Percentiles rank a stretch among this genome's conserved stretches.
Evolutionary conservation across 2,329 filamentous ascomycete genomes (phyloP).

Genomic region (Plectosphaerella cucumerina): DNA sequence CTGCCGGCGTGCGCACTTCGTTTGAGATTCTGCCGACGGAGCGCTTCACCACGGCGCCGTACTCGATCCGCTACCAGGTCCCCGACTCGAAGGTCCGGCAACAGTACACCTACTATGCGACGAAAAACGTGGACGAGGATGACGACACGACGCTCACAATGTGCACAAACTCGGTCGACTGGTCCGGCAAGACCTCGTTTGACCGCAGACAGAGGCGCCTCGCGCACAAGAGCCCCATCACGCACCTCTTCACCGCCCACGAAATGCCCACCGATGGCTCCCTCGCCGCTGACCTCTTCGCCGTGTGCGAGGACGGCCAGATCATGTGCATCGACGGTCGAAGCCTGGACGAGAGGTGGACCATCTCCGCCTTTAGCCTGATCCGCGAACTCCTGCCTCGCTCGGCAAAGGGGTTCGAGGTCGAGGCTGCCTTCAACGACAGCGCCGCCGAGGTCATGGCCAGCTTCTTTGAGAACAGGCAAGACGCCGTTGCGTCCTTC

Average conservation of each 20-base stretch:
- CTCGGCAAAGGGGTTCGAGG: conserved; percentile 29
- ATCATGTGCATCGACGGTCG: conserved; percentile 58
- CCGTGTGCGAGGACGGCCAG: conserved; percentile 57
- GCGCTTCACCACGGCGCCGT: conserved; percentile 57
- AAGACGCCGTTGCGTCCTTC: conserved; percentile 48
- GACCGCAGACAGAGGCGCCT: conserved; percentile 14
- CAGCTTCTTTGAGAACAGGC: conserved; percentile 51
- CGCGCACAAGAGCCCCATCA: conserved; percentile 29
- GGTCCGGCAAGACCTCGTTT: conserved; percentile 17
- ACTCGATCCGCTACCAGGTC: conserved; percentile 51
- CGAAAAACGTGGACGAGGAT: conserved; percentile 20
- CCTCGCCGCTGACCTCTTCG: conserved; percentile 37
- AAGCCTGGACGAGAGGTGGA: conserved; percentile 42
- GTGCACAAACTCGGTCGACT: conserved; percentile 52
- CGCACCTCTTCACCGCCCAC: conserved; percentile 36
- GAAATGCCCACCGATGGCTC: conserved; percentile 8
- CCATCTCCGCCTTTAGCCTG: conserved; percentile 35
- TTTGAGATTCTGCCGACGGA: conserved; percentile 64
- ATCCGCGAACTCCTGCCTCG: conserved; percentile 33
- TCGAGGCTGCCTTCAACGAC: conserved; percentile 46
- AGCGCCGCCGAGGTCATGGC: conserved; percentile 44
- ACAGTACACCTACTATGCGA: conserved; percentile 60
- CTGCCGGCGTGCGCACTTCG: conserved; percentile 59
- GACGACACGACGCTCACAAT: conserved; percentile 48
- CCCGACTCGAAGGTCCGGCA: conserved; percentile 42